Evolutionary conservation across 257 asterid species (phyloP).

Genomic region (Avicennia marina): DNA sequence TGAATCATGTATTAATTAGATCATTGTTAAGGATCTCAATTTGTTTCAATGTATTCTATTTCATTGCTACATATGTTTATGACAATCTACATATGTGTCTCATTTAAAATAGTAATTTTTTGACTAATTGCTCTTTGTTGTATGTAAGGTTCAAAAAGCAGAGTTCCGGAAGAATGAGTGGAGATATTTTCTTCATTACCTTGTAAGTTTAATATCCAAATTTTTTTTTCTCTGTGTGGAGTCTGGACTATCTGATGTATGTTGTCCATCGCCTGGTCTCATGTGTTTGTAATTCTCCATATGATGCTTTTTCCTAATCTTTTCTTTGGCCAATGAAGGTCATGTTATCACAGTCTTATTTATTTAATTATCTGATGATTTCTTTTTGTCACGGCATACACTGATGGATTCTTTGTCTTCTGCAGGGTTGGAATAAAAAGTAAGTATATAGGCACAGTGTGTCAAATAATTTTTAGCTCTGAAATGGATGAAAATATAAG

Average conservation of each 20-base stretch:
- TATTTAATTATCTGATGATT: not conserved
- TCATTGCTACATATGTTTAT: not conserved
- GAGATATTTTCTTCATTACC: constrained; percentile 93
- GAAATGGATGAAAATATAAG: constrained; percentile 10
- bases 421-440: constrained; percentile 99
- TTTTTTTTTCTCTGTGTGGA: constrained; percentile 3
- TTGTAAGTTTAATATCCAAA: constrained; percentile 47
- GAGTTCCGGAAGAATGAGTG: constrained; percentile 83
- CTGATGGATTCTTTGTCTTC: constrained; percentile 19
- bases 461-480: constrained; percentile 13
- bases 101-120: constrained; percentile 8
- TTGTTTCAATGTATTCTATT: too few relatives aligned
- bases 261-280: constrained; percentile 6
- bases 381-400: not conserved
- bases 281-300: constrained; percentile 7
- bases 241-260: not conserved
- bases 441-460: constrained; percentile 42
- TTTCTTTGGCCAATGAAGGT: constrained; percentile 1
- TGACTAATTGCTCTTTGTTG: constrained; percentile 20
- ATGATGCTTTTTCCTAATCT: not conserved
- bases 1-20: too few relatives aligned
- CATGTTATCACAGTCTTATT: not conserved
- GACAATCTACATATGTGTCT: not conserved
- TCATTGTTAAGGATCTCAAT: too few relatives aligned
- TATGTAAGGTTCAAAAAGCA: constrained; percentile 77